Evolutionary conservation across 768 basidiomycete genomes (phyloP).

Genomic region (Pholiota conissans): DNA sequence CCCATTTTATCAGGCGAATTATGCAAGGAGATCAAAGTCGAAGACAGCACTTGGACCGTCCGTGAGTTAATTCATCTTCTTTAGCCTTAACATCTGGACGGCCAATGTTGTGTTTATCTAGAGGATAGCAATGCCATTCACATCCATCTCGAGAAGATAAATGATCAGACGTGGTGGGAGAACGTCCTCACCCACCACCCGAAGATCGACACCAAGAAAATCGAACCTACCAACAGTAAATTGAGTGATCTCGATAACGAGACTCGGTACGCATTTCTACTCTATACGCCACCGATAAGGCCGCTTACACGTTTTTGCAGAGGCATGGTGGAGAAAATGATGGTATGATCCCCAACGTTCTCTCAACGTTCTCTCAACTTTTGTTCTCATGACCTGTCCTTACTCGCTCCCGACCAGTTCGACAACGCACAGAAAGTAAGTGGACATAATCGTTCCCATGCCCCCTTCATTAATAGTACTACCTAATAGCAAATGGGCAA

Average conservation of each 20-base stretch:
- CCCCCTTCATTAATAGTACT: constrained; percentile 1
- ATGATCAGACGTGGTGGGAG: constrained; percentile 95
- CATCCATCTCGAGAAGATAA: constrained; percentile 84
- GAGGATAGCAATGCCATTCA: constrained; percentile 76
- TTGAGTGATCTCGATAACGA: constrained; percentile 95
- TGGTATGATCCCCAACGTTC: constrained; percentile 54
- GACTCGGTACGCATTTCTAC: constrained; percentile 62
- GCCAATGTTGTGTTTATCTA: constrained; percentile 26
- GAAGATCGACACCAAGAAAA: constrained; percentile 95
- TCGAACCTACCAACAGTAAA: constrained; percentile 93
- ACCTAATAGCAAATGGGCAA: constrained; percentile 83
- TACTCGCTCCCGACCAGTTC: constrained; percentile 42
- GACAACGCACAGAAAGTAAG: constrained; percentile 76
- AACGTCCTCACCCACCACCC: constrained; percentile 94
- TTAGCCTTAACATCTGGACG: background rate
- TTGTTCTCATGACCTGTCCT: constrained; percentile 8
- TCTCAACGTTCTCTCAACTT: constrained; percentile 2
- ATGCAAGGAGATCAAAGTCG: constrained; percentile 91
- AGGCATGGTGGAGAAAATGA: constrained; percentile 99
- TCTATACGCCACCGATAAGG: background rate
- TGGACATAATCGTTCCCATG: background rate
- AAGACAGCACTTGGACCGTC: constrained; percentile 96
- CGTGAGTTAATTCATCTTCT: constrained; percentile 50
- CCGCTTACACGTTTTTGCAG: constrained; percentile 36
- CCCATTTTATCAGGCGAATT: constrained; percentile 88